Percentiles rank a stretch among this genome's conserved stretches.
Evolutionary conservation across 768 basidiomycete species (phyloP).

Genomic region (Boletus sensibilis): DNA sequence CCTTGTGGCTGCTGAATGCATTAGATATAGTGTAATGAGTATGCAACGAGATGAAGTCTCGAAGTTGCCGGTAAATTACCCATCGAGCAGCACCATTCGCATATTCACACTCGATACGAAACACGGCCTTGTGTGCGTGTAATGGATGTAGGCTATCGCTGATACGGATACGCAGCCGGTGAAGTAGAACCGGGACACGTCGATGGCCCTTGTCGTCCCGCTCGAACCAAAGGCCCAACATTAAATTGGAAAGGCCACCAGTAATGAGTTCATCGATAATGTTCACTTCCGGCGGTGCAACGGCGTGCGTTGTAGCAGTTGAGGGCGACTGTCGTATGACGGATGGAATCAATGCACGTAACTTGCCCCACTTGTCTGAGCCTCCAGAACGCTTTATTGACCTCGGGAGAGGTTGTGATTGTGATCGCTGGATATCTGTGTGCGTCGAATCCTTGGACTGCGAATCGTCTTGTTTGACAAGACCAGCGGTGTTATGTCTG

Average conservation of each 20-base stretch:
- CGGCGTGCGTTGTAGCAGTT: constrained; percentile 42
- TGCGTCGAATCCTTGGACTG: constrained; percentile 5
- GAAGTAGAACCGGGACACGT: constrained; percentile 76
- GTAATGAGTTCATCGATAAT: constrained; percentile 81
- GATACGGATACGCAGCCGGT: constrained; percentile 79
- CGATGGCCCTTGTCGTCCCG: constrained; percentile 81
- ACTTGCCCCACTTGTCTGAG: constrained; percentile 55
- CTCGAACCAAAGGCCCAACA: constrained; percentile 83
- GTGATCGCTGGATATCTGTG: constrained; percentile 18
- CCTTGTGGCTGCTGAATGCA: constrained; percentile 67
- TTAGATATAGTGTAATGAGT: constrained; percentile 87
- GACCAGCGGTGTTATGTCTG: constrained; percentile 4
- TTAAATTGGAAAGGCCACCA: constrained; percentile 74
- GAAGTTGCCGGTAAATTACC: constrained; percentile 92
- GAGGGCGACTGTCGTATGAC: constrained; percentile 40
- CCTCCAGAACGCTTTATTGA: constrained; percentile 21
- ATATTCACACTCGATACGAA: constrained; percentile 94
- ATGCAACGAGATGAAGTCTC: constrained; percentile 89
- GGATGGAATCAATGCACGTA: constrained; percentile 65
- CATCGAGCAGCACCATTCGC: constrained; percentile 89
- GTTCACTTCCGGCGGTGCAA: constrained; percentile 56
- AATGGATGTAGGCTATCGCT: constrained; percentile 85
- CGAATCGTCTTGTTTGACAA: background rate
- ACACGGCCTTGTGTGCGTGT: constrained; percentile 73
- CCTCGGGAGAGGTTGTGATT: constrained; percentile 30